A percentile compares a stretch with the other conserved stretches of the same genome.
Conservation (phyloP, 805 yeast genomes). For the Helenozyma rhizophorensis region DNA sequence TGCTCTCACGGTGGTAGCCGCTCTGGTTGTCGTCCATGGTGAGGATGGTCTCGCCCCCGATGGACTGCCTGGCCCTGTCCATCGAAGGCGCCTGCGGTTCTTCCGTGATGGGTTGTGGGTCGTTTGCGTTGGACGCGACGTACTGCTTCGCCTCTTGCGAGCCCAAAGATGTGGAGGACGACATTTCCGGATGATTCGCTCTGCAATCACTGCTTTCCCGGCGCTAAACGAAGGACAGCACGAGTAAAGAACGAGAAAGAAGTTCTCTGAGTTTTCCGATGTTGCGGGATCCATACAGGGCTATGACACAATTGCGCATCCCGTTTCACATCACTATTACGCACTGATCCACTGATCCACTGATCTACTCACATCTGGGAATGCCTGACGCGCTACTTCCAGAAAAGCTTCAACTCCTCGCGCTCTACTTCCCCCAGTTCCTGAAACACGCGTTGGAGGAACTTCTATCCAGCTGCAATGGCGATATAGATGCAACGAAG, state of each 20-base stretch:
- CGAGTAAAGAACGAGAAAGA: no score
- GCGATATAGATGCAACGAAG: slow-evolving; percentile 43
- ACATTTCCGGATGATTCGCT: no score
- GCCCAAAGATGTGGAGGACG: neutral
- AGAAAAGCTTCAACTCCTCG: slow-evolving; percentile 33
- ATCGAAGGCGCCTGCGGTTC: slow-evolving; percentile 14
- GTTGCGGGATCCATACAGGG: no score
- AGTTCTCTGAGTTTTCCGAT: no score
- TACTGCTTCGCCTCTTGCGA: slow-evolving; percentile 5
- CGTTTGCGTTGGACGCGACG: slow-evolving; percentile 6
- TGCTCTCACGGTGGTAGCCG: slow-evolving; percentile 34
- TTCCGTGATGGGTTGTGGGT: slow-evolving; percentile 7
- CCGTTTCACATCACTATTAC: no score
- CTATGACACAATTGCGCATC: no score
- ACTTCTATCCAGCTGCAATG: slow-evolving; percentile 49
- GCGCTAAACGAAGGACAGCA: no score
- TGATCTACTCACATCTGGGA: no score
- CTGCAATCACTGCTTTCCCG: no score
- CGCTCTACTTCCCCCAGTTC: slow-evolving; percentile 38
- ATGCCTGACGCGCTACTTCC: slow-evolving; percentile 4
- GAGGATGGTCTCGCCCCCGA: slow-evolving; percentile 6
- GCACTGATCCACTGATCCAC: no score
- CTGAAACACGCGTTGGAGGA: slow-evolving; percentile 44
- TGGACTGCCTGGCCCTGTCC: slow-evolving; percentile 7
- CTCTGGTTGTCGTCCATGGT: slow-evolving; percentile 17